Evolutionary conservation across 169 alveolate genomes (phyloP).

Genomic region (Theileria equi): DNA sequence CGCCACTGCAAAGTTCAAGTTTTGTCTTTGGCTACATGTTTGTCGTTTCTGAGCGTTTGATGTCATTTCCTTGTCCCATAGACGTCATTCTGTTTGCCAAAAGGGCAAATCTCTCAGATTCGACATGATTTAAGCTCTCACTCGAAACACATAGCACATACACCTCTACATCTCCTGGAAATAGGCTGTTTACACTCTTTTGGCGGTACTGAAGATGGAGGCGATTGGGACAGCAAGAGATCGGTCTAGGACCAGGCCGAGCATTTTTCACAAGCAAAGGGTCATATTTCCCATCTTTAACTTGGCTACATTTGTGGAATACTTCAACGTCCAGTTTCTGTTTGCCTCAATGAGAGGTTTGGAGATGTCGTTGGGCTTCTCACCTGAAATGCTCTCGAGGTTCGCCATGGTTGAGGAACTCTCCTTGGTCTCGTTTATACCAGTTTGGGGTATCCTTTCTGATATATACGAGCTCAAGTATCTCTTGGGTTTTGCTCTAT

Average conservation of each 20-base stretch:
- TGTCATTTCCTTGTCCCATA: too few species aligned
- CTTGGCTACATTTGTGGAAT: constrained; percentile 84
- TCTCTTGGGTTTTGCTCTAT: constrained; percentile 81
- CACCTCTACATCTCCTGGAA: too few species aligned
- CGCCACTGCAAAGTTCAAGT: too few species aligned
- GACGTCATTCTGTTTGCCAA: too few species aligned
- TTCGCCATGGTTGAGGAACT: constrained; percentile 82
- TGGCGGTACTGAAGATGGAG: too few species aligned
- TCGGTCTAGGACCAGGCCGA: neutral
- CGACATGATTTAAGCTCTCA: too few species aligned
- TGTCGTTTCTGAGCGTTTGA: too few species aligned
- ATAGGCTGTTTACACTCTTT: too few species aligned
- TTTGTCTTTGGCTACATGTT: too few species aligned
- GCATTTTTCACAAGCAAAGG: neutral
- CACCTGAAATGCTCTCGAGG: constrained; percentile 78
- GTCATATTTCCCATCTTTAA: constrained; percentile 68
- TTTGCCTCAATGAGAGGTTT: constrained; percentile 87
- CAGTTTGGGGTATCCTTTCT: constrained; percentile 87
- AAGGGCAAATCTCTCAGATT: too few species aligned
- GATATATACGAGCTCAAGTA: constrained; percentile 81
- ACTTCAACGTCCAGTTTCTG: constrained; percentile 85
- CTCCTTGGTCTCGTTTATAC: constrained; percentile 79
- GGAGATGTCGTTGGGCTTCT: constrained; percentile 81
- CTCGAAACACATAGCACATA: too few species aligned
- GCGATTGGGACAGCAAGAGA: too few species aligned